A percentile compares a stretch with the other conserved stretches of the same genome.
These are phyloP conservation scores for Nemophila menziesii DNA, from an alignment of 257 asterid genomes.

Conservation along the genomic window DNA sequence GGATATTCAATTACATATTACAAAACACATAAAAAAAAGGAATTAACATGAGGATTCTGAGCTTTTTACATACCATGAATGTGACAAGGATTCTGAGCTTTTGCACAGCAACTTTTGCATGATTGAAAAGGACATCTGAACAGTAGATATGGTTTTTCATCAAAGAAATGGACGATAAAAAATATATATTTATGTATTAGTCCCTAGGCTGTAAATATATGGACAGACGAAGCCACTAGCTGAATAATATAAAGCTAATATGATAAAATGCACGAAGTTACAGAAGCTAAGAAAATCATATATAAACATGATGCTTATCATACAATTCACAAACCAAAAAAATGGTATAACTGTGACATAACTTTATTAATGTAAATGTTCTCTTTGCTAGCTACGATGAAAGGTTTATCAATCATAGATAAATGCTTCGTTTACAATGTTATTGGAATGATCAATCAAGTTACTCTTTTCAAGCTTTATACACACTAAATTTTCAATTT, in stretches of 20 bases:
- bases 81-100: conserved; percentile 95
- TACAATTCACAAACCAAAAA: background rate
- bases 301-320: no score
- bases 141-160: conserved; percentile 10
- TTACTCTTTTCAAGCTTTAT: background rate
- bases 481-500: background rate
- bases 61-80: conserved; percentile 74
- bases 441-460: background rate
- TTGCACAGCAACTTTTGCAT: conserved; percentile 89
- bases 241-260: no score
- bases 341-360: background rate
- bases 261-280: background rate
- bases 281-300: no score
- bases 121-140: conserved; percentile 94
- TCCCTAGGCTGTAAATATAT: background rate
- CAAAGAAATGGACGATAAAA: conserved; percentile 1
- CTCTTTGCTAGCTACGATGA: background rate
- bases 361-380: no score
- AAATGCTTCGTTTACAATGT: no score
- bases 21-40: no score
- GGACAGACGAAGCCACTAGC: no score
- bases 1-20: no score
- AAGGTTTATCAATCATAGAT: background rate
- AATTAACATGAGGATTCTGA: background rate
- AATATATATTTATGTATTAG: conserved; percentile 1